These are phyloP conservation scores for Calycina herbarum DNA, from an alignment of 2,329 filamentous ascomycete species.

Conservation along the genomic window DNA sequence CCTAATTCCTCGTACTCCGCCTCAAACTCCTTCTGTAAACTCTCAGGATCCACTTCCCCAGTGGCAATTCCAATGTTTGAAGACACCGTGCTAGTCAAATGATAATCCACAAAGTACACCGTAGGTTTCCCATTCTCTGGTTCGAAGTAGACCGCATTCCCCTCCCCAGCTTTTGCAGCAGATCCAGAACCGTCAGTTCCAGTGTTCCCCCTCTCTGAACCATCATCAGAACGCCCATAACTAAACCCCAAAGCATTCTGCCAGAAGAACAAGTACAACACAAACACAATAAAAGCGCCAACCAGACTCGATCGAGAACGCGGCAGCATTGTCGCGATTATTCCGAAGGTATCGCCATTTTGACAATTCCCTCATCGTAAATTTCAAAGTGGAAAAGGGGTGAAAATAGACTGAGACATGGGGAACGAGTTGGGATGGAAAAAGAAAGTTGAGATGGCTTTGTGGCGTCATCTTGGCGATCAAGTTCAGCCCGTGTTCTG, in stretches of 20 bases:
- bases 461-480: neutral
- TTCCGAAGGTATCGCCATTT: neutral
- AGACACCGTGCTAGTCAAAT: neutral
- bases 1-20: neutral
- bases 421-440: neutral
- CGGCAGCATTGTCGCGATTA: neutral
- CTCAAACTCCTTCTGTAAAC: neutral
- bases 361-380: neutral
- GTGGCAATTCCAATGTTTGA: neutral
- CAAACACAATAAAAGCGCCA: neutral
- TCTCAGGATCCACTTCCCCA: neutral
- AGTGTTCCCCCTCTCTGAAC: neutral
- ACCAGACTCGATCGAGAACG: neutral
- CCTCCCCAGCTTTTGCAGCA: neutral
- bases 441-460: slow-evolving; percentile 2
- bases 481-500: neutral
- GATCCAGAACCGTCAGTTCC: neutral
- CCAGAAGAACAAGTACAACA: neutral
- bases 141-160: neutral
- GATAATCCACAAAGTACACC: neutral
- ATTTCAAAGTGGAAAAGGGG: neutral
- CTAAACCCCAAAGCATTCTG: neutral
- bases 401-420: neutral
- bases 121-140: neutral
- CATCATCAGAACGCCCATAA: neutral